These are phyloP conservation scores for Gossypium laxum DNA, from an alignment of 441 rosid species.

Conservation along the genomic window DNA sequence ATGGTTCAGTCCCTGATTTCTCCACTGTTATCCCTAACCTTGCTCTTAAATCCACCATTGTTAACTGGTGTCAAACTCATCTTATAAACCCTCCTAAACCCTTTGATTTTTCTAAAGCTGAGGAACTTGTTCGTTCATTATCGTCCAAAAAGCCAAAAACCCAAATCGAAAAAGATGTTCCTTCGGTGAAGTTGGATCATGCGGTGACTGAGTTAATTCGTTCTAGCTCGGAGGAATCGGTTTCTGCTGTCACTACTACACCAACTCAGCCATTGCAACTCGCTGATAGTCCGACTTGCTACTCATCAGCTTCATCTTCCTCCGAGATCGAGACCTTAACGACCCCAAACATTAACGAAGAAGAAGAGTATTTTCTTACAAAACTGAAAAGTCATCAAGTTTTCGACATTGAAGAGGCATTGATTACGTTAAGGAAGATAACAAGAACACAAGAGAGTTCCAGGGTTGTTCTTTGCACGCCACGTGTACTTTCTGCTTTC, in stretches of 20 bases:
- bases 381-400: constrained; percentile 45
- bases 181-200: constrained; percentile 27
- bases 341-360: constrained; percentile 21
- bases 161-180: constrained; percentile 15
- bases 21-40: constrained; percentile 64
- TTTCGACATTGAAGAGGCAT: constrained; percentile 50
- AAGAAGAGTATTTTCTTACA: constrained; percentile 41
- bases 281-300: constrained; percentile 45
- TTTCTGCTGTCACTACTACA: neutral
- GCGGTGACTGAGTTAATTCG: constrained; percentile 34
- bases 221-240: constrained; percentile 46
- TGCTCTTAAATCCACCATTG: constrained; percentile 60
- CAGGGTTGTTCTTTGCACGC: constrained; percentile 42
- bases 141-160: constrained; percentile 16
- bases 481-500: constrained; percentile 39
- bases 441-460: constrained; percentile 45
- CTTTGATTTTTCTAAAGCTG: constrained; percentile 36
- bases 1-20: constrained; percentile 44
- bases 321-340: constrained; percentile 35
- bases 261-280: constrained; percentile 32
- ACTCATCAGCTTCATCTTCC: constrained; percentile 47
- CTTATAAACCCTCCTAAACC: constrained; percentile 39
- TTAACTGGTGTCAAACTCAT: constrained; percentile 46
- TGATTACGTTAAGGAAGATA: constrained; percentile 39
- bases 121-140: constrained; percentile 35